Conservation (phyloP, 2,329 filamentous ascomycete species). For the Botrytis galanthina region DNA sequence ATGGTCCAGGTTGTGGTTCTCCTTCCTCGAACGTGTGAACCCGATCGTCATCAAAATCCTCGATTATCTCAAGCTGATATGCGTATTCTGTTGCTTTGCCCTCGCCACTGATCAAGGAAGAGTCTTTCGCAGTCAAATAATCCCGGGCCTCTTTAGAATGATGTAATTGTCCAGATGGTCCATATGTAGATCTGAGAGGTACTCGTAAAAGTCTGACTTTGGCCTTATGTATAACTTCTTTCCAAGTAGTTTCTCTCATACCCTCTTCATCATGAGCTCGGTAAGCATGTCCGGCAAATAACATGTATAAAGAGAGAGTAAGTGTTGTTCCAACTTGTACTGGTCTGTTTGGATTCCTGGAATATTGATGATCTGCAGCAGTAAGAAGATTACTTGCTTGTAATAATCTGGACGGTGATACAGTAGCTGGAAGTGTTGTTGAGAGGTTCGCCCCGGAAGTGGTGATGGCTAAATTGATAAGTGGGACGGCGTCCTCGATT, state of each 20-base stretch:
- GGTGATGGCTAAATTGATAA: conserved; percentile 91
- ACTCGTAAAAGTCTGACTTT: conserved; percentile 63
- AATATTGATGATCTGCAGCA: conserved; percentile 81
- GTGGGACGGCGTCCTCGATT: conserved; percentile 87
- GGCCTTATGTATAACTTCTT: conserved; percentile 94
- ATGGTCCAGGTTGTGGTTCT: conserved; percentile 51
- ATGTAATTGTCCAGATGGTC: conserved; percentile 5
- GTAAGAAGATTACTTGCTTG: conserved; percentile 92
- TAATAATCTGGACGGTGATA: conserved; percentile 85
- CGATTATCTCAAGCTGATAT: conserved; percentile 67
- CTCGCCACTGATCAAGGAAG: conserved; percentile 30
- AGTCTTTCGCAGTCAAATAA: conserved; percentile 22
- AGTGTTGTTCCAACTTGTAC: conserved; percentile 88
- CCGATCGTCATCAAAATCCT: conserved; percentile 69
- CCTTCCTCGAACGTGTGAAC: conserved; percentile 64
- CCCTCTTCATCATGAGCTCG: conserved; percentile 42
- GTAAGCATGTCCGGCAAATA: conserved; percentile 75
- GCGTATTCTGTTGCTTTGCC: conserved; percentile 54
- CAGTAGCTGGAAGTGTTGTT: conserved; percentile 72
- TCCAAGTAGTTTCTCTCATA: conserved; percentile 66
- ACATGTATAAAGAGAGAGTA: conserved; percentile 87
- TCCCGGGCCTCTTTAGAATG: conserved; percentile 18
- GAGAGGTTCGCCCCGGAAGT: conserved; percentile 88
- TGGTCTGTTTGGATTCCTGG: conserved; percentile 57
- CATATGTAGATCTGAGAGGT: conserved; percentile 29